Conservation (phyloP, 1,284 basidiomycete species). For the Mrakiaceae sp. region DNA sequence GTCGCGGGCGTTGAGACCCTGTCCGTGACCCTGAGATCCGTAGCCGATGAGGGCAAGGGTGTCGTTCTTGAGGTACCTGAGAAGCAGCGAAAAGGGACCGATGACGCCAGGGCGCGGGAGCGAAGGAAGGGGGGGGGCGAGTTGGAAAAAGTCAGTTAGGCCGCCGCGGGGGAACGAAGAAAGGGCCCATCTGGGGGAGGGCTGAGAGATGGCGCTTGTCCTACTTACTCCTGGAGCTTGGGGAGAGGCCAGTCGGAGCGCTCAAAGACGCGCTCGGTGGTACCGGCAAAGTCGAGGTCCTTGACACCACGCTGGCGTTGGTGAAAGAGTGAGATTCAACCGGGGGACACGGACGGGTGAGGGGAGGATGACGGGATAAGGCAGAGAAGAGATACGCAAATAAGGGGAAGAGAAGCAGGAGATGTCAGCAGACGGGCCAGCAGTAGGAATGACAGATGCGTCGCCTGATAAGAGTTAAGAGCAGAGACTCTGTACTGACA, state of each 20-base stretch:
- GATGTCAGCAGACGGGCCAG: neutral
- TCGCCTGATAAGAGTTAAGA: neutral
- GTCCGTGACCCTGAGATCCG: constrained; percentile 97
- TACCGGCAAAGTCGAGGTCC: constrained; percentile 95
- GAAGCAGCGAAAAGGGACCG: too few species aligned
- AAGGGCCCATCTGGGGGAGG: neutral
- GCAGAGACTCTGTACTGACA: constrained; percentile 24
- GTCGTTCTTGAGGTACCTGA: constrained; percentile 90
- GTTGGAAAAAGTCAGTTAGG: neutral
- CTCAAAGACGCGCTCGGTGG: constrained; percentile 93
- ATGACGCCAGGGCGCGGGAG: neutral
- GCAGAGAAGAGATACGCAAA: neutral
- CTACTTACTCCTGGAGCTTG: constrained; percentile 73
- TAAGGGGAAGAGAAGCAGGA: neutral
- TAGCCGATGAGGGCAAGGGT: constrained; percentile 98
- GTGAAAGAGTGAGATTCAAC: constrained; percentile 6
- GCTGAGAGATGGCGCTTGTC: neutral
- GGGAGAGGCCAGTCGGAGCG: constrained; percentile 95
- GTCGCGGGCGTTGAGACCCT: constrained; percentile 97
- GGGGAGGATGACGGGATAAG: neutral
- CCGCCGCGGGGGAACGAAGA: neutral
- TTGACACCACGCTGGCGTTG: constrained; percentile 63
- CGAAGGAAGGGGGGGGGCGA: neutral
- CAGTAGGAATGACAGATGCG: too few species aligned
- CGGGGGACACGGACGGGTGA: neutral